Evolutionary conservation across 2,329 filamentous ascomycete species (phyloP), one percentile per base, ranked within the genome.

Genomic region (Hymenotorrendiella dingleyae): DNA sequence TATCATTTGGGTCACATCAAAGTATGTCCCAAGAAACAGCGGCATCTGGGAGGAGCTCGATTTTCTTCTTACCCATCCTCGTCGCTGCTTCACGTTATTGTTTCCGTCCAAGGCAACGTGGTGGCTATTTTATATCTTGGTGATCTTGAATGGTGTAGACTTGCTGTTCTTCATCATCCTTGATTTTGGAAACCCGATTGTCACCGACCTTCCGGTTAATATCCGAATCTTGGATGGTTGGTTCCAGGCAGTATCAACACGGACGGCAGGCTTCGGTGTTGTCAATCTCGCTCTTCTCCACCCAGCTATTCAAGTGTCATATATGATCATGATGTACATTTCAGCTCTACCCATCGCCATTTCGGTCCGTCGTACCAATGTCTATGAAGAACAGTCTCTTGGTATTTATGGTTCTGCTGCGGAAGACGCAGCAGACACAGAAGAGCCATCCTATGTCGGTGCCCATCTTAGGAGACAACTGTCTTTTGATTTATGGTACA

Each of bases 291-390:
- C 84, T 2, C 67, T 76, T 0, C 70, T 98, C 2, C 90, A 97
- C 53, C 90, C 93, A 1, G 93, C 86, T 3, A 87, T 96, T 45
- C 90, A 95, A 57, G 88, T 94, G 11, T 87, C 89, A 19, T 97
- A 96, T 67, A 71, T 97, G 65, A 82, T 97, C 64, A 97, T 97
- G 93, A 97, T 97, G 93, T 97, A 97, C 65, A 95, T 97, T 49
- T 95, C 90, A 45, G 86, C 96, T 46, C 94, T 95, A 55, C 91
- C 91, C 4, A 94, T 97, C 55, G 91, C 93, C 60, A 97, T 97
- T 57, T 93, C 86, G 6, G 85, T 97, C 56, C 88, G 91, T 40
- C 76, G 86, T 51, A 96, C 91, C 45, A 97, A 97, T 61, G 91
- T 96, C 2, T 97, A 97, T 68, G 91, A 96, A 64, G 91, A 97